Conservation (phyloP, 345 rosid species). For the Aquilaria malaccensis region DNA sequence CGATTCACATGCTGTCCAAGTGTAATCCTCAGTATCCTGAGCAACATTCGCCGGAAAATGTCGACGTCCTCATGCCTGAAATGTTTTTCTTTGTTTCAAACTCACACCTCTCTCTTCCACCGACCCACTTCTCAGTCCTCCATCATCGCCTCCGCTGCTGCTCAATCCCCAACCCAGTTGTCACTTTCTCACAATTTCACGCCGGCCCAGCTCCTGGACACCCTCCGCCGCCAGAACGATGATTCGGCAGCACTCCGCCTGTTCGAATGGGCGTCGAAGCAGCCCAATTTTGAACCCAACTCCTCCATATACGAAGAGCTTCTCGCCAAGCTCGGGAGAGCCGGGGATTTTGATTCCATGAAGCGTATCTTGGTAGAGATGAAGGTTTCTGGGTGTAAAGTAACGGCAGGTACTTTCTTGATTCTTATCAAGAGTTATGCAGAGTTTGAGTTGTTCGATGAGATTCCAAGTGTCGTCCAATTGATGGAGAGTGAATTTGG, state of each 20-base stretch:
- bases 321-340: conserved; percentile 57
- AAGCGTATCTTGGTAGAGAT: conserved; percentile 43
- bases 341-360: conserved; percentile 67
- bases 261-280: conserved; percentile 63
- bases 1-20: too few species aligned
- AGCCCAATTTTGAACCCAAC: conserved; percentile 59
- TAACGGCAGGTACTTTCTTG: conserved; percentile 39
- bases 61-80: conserved; percentile 50
- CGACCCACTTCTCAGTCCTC: conserved; percentile 21
- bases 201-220: conserved; percentile 56
- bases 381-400: conserved; percentile 39
- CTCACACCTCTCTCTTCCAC: conserved; percentile 22
- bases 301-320: conserved; percentile 51
- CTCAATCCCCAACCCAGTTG: conserved; percentile 22
- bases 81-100: conserved; percentile 41
- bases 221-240: conserved; percentile 66
- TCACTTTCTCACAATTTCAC: conserved; percentile 52
- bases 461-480: conserved; percentile 38
- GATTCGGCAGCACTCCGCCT: conserved; percentile 64
- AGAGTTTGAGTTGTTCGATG: conserved; percentile 48
- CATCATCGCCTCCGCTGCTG: conserved; percentile 29
- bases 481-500: conserved; percentile 59
- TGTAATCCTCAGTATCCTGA: too few species aligned
- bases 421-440: conserved; percentile 54
- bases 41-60: conserved; percentile 18